Base-by-base conservation (phyloP, 495 filamentous ascomycete genomes). In the Penicillium mononematosum region DNA sequence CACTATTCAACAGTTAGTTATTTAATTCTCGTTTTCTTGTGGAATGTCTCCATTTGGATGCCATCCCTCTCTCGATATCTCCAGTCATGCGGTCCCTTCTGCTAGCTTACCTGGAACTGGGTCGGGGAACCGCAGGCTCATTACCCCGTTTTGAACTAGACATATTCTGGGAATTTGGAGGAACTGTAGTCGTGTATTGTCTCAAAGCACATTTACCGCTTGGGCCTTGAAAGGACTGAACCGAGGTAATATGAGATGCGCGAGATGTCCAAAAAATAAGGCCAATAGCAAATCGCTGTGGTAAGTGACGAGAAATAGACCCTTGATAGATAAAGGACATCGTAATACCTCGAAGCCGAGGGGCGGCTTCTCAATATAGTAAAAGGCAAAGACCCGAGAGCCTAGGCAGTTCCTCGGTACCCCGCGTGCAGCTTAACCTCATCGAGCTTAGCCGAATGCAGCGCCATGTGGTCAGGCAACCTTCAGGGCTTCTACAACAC, bases 1-100 rank as follows among this genome's bases (percentile, higher is more conserved):
- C 84, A 65, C 91, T 96, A 58, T 20, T 6, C 1, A n/a, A 53
- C 29, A 5, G 22, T 68, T 39, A 65, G 55, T 51, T 17, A 34
- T 12, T 42, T 50, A 27, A 5, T 12, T 10, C 16, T 17, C 8
- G 2, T n/a, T n/a, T 45, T 27, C 1, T 16, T n/a, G n/a, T 11
- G 25, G 9, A 2, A 1, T 12, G 16, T 24, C 9, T 9, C 38
- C 29, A 34, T 27, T 45, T 10, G 4, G 16, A 19, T 47, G 8
- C 32, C 17, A 9, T 32, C 9, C 29, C n/a, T 17, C 42, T 14
- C 27, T 17, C 7, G 27, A 17, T 20, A 19, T 34, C n/a, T 31
- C 31, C 11, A 12, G 10, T 48, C 4, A 20, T 50, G 53, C 7
- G 39, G 36, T 16, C 6, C 36, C 27, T 31, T 44, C 25, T 52